A percentile compares a stretch with the other conserved stretches of the same genome.
Evolutionary conservation across 2,329 filamentous ascomycete genomes (phyloP).

Genomic region (Arthroderma sp.): DNA sequence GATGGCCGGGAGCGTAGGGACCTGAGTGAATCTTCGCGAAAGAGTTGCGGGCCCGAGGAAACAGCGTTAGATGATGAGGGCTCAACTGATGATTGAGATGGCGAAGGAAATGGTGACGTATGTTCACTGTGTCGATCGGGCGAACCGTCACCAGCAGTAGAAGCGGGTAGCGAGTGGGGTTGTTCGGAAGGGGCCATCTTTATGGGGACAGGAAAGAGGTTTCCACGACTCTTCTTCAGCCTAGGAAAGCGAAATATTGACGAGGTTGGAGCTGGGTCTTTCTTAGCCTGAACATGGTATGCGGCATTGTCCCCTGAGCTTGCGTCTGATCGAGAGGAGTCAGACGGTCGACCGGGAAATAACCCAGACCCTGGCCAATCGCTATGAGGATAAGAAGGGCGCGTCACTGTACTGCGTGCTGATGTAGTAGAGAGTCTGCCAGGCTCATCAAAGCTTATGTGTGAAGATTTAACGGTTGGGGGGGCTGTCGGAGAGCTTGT

Average conservation of each 20-base stretch:
- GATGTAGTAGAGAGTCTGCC: slow-evolving; percentile 36
- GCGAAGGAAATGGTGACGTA: slow-evolving; percentile 33
- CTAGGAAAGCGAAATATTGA: slow-evolving; percentile 73
- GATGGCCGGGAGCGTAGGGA: slow-evolving; percentile 55
- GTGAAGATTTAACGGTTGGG: slow-evolving; percentile 23
- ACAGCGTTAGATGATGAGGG: slow-evolving; percentile 35
- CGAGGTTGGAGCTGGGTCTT: slow-evolving; percentile 50
- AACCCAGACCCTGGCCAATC: slow-evolving; percentile 50
- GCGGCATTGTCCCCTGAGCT: slow-evolving; percentile 57
- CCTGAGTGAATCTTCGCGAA: slow-evolving; percentile 47
- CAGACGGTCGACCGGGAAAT: slow-evolving; percentile 56
- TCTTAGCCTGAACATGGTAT: slow-evolving; percentile 48
- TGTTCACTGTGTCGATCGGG: slow-evolving; percentile 20
- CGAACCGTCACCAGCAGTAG: slow-evolving; percentile 8
- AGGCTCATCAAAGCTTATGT: slow-evolving; percentile 51
- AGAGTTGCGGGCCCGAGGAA: slow-evolving; percentile 31
- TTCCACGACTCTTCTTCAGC: slow-evolving; percentile 59
- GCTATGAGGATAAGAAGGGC: slow-evolving; percentile 33
- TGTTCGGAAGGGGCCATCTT: slow-evolving; percentile 43
- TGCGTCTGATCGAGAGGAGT: slow-evolving; percentile 80
- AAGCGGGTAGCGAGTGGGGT: slow-evolving; percentile 12
- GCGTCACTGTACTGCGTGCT: slow-evolving; percentile 34
- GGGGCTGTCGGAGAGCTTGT: slow-evolving; percentile 17
- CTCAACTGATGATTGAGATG: slow-evolving; percentile 40
- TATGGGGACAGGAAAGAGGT: slow-evolving; percentile 80